Conservation (phyloP, 2,329 filamentous ascomycete genomes). For the Aureobasidium sp. region DNA sequence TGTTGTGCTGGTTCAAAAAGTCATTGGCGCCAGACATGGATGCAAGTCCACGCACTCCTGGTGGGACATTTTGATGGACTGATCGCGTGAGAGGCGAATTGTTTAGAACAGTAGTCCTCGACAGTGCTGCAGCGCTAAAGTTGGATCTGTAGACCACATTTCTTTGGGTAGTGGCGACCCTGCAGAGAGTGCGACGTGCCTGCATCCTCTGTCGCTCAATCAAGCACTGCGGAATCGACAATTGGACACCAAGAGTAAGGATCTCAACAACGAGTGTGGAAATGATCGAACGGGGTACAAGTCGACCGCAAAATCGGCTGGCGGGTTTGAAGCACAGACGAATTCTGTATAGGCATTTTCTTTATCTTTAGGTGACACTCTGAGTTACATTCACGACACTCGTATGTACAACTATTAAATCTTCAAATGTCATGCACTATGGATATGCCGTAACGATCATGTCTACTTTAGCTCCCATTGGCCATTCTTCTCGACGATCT, state of each 20-base stretch:
- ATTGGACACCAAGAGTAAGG: not conserved
- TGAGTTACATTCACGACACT: too few species aligned
- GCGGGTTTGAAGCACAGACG: not conserved
- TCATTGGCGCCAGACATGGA: not conserved
- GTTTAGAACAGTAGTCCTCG: not conserved
- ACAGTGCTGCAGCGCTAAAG: not conserved
- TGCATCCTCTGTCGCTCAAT: not conserved
- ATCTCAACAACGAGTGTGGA: not conserved
- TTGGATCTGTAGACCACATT: not conserved
- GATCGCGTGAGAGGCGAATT: not conserved
- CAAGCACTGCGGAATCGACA: not conserved
- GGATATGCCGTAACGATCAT: not conserved
- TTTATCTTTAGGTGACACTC: too few species aligned
- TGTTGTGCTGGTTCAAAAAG: constrained; percentile 32
- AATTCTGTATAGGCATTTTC: not conserved
- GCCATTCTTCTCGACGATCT: constrained; percentile 58
- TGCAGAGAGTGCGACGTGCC: not conserved
- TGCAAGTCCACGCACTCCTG: not conserved
- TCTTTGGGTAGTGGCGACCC: not conserved
- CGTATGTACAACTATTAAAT: too few species aligned
- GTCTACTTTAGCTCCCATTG: constrained; percentile 56
- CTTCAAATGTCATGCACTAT: not conserved
- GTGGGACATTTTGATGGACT: too few species aligned
- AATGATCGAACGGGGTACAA: not conserved
- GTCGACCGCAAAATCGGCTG: constrained; percentile 4